These are phyloP conservation scores for Skeletonema menzelii DNA, from an alignment of 108 stramenopile genomes.

Conservation along the genomic window DNA sequence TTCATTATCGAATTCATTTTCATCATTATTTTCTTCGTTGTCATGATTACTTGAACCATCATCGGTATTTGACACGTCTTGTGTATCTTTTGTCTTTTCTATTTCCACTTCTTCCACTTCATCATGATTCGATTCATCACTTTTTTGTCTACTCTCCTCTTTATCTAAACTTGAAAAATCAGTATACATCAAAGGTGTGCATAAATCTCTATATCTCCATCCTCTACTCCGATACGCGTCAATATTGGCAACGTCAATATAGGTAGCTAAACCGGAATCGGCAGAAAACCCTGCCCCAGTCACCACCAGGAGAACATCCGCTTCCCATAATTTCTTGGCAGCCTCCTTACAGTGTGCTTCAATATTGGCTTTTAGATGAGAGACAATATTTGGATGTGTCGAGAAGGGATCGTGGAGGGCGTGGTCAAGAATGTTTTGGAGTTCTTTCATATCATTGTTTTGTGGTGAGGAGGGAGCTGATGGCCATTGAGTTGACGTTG, in stretches of 20 bases:
- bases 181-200: conserved; percentile 6
- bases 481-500: conserved; percentile 24
- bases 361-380: conserved; percentile 8
- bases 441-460: conserved; percentile 3
- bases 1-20: neutral
- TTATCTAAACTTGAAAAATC: conserved; percentile 10
- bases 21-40: neutral
- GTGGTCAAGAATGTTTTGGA: conserved; percentile 19
- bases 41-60: neutral
- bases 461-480: conserved; percentile 5
- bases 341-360: conserved; percentile 9
- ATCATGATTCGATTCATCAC: neutral
- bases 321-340: conserved; percentile 23
- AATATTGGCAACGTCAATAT: conserved; percentile 39
- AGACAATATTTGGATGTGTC: neutral
- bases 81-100: neutral
- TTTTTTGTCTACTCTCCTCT: neutral
- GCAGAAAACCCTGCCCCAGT: conserved; percentile 54
- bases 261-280: conserved; percentile 45
- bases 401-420: conserved; percentile 8
- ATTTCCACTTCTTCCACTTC: neutral
- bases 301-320: conserved; percentile 40
- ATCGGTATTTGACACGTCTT: neutral
- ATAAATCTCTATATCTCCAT: conserved; percentile 40
- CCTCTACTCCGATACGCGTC: conserved; percentile 38